Percentiles rank a stretch among this genome's conserved stretches.
These are phyloP conservation scores for Rhodofomes roseus DNA, from an alignment of 1,284 basidiomycete genomes.

Conservation along the genomic window DNA sequence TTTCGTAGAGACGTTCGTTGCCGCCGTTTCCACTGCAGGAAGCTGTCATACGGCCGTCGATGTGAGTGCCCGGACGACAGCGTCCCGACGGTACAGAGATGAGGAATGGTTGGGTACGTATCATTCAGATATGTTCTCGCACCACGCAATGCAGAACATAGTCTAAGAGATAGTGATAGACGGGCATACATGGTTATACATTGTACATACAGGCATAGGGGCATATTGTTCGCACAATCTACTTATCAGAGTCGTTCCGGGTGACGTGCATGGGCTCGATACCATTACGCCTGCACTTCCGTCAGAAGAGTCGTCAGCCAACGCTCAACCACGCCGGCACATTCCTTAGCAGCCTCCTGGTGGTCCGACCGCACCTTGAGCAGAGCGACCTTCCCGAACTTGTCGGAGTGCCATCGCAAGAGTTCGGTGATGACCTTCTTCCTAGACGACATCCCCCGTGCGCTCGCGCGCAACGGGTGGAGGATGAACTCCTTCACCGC, in stretches of 20 bases:
- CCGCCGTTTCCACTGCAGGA: too few relatives aligned
- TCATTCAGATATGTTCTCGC: too few relatives aligned
- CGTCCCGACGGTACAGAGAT: too few relatives aligned
- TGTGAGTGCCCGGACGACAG: too few relatives aligned
- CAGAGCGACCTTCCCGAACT: constrained; percentile 30
- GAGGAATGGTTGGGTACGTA: too few relatives aligned
- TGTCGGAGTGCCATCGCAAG: constrained; percentile 53
- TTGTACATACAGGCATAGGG: not conserved
- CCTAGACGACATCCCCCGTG: constrained; percentile 29
- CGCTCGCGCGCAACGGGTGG: constrained; percentile 27
- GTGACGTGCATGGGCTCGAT: not conserved
- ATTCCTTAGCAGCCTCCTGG: constrained; percentile 7
- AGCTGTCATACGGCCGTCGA: too few relatives aligned
- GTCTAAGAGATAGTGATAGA: too few relatives aligned
- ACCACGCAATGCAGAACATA: too few relatives aligned
- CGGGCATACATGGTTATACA: too few relatives aligned
- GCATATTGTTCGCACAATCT: not conserved
- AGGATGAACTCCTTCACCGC: constrained; percentile 37
- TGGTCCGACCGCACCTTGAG: constrained; percentile 9
- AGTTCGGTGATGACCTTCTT: constrained; percentile 42
- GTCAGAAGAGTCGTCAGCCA: not conserved
- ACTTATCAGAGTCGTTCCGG: not conserved
- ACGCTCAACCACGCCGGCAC: constrained; percentile 6
- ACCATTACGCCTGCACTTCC: not conserved
- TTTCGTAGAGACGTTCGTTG: too few relatives aligned